Evolutionary conservation across 768 basidiomycete species (phyloP).

Genomic region (Hericium erinaceus): DNA sequence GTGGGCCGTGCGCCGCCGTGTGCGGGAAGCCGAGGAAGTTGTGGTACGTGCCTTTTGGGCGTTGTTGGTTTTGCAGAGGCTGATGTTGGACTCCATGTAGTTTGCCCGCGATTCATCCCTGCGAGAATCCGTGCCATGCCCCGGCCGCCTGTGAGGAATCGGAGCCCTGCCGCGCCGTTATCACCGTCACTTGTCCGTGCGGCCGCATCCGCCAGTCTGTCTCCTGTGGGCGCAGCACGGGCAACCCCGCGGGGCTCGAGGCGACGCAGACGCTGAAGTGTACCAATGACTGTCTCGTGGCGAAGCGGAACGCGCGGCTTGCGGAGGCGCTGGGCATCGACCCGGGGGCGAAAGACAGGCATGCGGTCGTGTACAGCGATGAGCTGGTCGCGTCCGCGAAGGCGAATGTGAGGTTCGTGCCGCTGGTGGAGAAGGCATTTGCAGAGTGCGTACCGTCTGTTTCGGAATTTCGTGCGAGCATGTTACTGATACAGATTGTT

Average conservation of each 20-base stretch:
- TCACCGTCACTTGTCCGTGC: conserved; percentile 73
- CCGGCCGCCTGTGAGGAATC: conserved; percentile 78
- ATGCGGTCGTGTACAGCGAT: conserved; percentile 44
- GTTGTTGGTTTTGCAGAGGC: background rate
- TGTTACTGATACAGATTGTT: background rate
- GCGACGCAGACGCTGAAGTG: conserved; percentile 52
- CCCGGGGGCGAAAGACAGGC: conserved; percentile 30
- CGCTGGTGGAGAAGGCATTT: conserved; percentile 72
- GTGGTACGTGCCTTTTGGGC: conserved; percentile 43
- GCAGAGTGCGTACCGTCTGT: conserved; percentile 47
- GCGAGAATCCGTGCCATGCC: conserved; percentile 75
- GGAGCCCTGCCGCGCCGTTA: conserved; percentile 60
- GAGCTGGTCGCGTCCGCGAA: conserved; percentile 56
- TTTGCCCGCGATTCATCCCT: conserved; percentile 65
- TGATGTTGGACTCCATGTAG: conserved; percentile 24
- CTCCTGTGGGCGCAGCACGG: conserved; percentile 54
- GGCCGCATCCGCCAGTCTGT: conserved; percentile 70
- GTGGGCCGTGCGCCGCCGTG: conserved; percentile 63
- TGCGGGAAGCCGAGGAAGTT: conserved; percentile 85
- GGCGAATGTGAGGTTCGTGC: conserved; percentile 56
- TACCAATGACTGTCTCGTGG: conserved; percentile 71
- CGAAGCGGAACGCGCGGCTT: conserved; percentile 78
- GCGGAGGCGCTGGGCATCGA: conserved; percentile 91
- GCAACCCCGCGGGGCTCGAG: conserved; percentile 35
- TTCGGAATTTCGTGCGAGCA: background rate